These are phyloP conservation scores for sweet orange (Citrus sinensis) DNA, from an alignment of 345 rosid genomes.

Conservation along the genomic window DVS_A1.0 CM039163.1:9013501-9014000, in stretches of 20 bases:
- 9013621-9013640: constrained; percentile 50
- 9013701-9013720: constrained; percentile 32
- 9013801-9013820: constrained; percentile 50
- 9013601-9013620: constrained; percentile 89
- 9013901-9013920: background rate
- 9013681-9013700: constrained; percentile 23
- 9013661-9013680: constrained; percentile 27
- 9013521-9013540: background rate
- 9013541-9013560: background rate
- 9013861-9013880: background rate
- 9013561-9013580: background rate
- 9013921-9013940: background rate
- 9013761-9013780: constrained; percentile 86
- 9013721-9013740: constrained; percentile 42
- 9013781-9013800: constrained; percentile 65
- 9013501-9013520: background rate
- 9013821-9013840: constrained; percentile 1
- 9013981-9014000: constrained; percentile 72
- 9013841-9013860: background rate
- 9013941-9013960: no score
- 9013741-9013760: constrained; percentile 70
- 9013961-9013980: no score
- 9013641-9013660: constrained; percentile 39
- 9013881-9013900: background rate
- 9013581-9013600: constrained; percentile 95